Conservation (phyloP, 1,284 basidiomycete genomes). For the Agroathelia rolfsii region DNA sequence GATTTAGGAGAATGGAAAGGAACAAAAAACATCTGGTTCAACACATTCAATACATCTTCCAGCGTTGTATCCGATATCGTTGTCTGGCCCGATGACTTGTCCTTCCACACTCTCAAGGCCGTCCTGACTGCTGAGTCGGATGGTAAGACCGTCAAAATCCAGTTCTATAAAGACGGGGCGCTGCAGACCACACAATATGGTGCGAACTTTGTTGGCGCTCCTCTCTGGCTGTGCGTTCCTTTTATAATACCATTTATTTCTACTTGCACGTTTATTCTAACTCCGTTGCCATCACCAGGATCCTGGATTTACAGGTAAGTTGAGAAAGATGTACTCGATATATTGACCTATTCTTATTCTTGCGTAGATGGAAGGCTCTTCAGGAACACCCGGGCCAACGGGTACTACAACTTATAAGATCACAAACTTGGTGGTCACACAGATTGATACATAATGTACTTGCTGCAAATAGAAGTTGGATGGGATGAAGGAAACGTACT, state of each 20-base stretch:
- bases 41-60: conserved; percentile 33
- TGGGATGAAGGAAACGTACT: no score
- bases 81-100: conserved; percentile 30
- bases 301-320: conserved; percentile 31
- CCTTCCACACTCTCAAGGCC: conserved; percentile 32
- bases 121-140: conserved; percentile 28
- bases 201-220: conserved; percentile 26
- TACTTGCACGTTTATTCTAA: conserved; percentile 1
- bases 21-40: conserved; percentile 32
- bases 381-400: conserved; percentile 30
- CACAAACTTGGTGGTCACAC: conserved; percentile 25
- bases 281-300: conserved; percentile 18
- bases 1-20: conserved; percentile 40
- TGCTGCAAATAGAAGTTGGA: no score
- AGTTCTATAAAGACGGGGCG: conserved; percentile 30
- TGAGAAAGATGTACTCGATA: background rate
- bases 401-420: conserved; percentile 27
- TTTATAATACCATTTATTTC: background rate
- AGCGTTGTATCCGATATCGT: conserved; percentile 28
- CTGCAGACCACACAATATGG: conserved; percentile 28
- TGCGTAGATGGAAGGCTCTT: conserved; percentile 33
- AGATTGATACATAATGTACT: conserved; percentile 3
- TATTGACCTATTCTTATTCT: background rate
- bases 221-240: conserved; percentile 29
- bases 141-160: conserved; percentile 26